Base-by-base conservation (phyloP, 1,284 basidiomycete species). In the Malassezia vespertilionis region DNA sequence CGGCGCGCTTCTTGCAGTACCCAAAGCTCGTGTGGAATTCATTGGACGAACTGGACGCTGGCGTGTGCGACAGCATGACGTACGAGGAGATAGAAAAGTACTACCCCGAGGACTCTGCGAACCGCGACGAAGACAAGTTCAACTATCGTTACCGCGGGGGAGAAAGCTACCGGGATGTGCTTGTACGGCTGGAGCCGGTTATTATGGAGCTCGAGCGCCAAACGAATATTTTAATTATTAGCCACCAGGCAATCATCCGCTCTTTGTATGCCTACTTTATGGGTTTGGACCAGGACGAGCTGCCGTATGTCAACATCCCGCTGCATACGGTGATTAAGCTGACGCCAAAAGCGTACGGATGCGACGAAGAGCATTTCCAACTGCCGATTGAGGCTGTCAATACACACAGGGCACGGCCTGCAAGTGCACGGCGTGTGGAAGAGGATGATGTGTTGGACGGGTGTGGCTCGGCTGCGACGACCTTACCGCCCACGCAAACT, bases 41-140 rank as follows among this genome's bases (percentile, higher is more conserved):
- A 4, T 75, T 99, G 27, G 93, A 99, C 66, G 93, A 99, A 72
- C 77, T 99, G 10, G 93, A 99, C 72, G 93, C 93, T 3, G 91
- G 93, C 32, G 93, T 99, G 12, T 99, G 93, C 65, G 93, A 99
- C 72, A 89, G 84, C 11, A 97, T 99, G 93, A 97, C 93, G 1
- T 99, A 97, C 69, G 84, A 89, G 74, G 91, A 97, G 76, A 96
- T 97, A 48, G 91, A 90, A 45, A 48, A 47, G 35, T 68, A 90
- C 84, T 97, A 96, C 69, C 93, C 93, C 0, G 93, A 99, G 58
- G 93, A 99, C 72, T 96, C 91, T 69, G 90, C 88, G n/a, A 88
- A 87, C 65, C 81, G 93, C 21, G 93, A 97, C 66, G 89, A 97
- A 40, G 93, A 99, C 76, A 99, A 99, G 73, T 99, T 95, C 74